phyloP scores from a whole-genome alignment of 768 basidiomycete species.

The Mycena galopus region DNA sequence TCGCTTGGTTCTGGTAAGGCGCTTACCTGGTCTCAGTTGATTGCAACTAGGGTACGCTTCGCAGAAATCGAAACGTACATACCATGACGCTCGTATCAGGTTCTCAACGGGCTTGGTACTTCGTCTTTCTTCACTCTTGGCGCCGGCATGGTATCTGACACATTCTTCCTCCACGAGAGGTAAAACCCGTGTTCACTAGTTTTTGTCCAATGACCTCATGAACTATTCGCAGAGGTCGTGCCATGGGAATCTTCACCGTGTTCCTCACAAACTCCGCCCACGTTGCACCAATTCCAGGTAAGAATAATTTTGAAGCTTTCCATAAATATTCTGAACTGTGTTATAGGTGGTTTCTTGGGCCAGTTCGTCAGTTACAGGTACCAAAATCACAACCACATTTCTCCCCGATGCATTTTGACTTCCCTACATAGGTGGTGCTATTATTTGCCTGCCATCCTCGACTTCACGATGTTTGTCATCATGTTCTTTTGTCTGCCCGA shows the following conservation, averaged over 20 bases:
- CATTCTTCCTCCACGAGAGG: slow-evolving; percentile 52
- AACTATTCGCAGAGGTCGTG: slow-evolving; percentile 52
- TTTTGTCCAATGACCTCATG: slow-evolving; percentile 49
- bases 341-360: slow-evolving; percentile 45
- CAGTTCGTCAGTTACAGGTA: slow-evolving; percentile 30
- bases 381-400: neutral
- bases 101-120: slow-evolving; percentile 27
- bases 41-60: slow-evolving; percentile 28
- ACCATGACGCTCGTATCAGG: slow-evolving; percentile 1
- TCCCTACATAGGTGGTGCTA: slow-evolving; percentile 53
- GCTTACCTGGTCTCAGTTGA: slow-evolving; percentile 31
- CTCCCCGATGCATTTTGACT: neutral
- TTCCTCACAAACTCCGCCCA: slow-evolving; percentile 58
- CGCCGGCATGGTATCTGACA: slow-evolving; percentile 36
- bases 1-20: slow-evolving; percentile 35
- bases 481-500: slow-evolving; percentile 57
- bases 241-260: slow-evolving; percentile 58
- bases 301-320: neutral
- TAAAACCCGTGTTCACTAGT: slow-evolving; percentile 48
- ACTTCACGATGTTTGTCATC: slow-evolving; percentile 52
- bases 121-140: slow-evolving; percentile 31
- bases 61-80: neutral
- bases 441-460: slow-evolving; percentile 58
- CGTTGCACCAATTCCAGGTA: slow-evolving; percentile 55
- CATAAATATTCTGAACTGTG: neutral